Percentiles rank a stretch among this genome's conserved stretches.
These are phyloP conservation scores for Gracilaria vermiculophylla DNA, from an alignment of 23 red algal species.

Conservation along the genomic window DNA sequence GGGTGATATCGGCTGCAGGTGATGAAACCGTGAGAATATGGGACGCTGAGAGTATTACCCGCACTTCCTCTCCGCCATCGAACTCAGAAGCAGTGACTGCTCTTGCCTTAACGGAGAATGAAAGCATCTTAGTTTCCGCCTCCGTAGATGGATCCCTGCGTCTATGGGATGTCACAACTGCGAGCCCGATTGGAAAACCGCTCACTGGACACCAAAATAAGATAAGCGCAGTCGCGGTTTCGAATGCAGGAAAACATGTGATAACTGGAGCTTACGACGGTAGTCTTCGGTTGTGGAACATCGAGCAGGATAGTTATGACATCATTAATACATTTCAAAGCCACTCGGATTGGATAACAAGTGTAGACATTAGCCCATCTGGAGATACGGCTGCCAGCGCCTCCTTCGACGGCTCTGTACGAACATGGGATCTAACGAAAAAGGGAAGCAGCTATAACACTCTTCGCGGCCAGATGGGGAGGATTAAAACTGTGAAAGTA, in stretches of 20 bases:
- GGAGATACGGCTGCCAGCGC: neutral
- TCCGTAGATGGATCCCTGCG: neutral
- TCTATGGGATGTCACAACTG: constrained; percentile 13
- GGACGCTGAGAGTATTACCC: neutral
- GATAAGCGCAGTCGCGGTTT: neutral
- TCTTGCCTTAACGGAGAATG: constrained; percentile 2
- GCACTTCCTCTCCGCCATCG: neutral
- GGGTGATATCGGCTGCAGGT: neutral
- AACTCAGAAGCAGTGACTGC: neutral
- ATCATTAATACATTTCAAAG: neutral
- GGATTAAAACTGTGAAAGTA: neutral
- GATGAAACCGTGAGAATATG: constrained; percentile 22
- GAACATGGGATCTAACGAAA: constrained; percentile 5
- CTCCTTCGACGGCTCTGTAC: neutral
- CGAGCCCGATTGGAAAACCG: neutral
- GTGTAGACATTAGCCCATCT: neutral
- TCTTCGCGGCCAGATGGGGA: neutral
- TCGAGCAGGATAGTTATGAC: neutral
- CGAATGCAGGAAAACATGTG: neutral
- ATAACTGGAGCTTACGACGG: constrained; percentile 8
- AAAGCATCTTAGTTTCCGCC: constrained; percentile 2
- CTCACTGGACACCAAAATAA: neutral
- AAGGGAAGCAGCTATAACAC: neutral
- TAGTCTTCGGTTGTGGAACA: neutral
- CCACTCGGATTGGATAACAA: neutral